phyloP scores from a whole-genome alignment of 192 early-diverging fungal species.

The Thoreauomyces humboldtii region DNA sequence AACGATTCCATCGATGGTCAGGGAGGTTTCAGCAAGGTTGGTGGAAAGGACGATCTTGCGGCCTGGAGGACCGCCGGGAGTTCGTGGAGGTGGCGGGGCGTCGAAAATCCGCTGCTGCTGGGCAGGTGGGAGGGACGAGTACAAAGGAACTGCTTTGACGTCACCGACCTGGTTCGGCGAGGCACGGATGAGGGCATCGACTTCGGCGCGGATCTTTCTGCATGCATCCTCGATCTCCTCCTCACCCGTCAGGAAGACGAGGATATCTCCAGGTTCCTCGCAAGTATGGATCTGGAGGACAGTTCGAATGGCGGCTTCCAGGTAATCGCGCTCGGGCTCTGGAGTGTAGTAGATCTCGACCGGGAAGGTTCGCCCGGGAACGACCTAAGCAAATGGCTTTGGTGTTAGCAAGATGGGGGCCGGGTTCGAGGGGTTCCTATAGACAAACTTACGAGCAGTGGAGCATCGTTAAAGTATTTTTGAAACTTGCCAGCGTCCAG shows the following conservation, averaged over 20 bases:
- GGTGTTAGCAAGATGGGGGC: too few species aligned
- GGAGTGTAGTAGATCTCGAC: conserved; percentile 98
- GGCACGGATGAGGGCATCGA: conserved; percentile 48
- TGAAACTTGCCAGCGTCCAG: conserved; percentile 99
- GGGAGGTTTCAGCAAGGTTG: conserved; percentile 95
- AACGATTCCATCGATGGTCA: conserved; percentile 98
- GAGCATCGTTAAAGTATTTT: conserved; percentile 95
- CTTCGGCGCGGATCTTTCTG: conserved; percentile 72
- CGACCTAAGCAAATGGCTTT: too few species aligned
- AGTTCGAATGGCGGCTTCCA: conserved; percentile 94
- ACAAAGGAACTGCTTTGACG: conserved; percentile 84
- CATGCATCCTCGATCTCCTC: conserved; percentile 99
- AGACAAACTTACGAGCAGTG: conserved; percentile 74
- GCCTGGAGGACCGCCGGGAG: conserved; percentile 78
- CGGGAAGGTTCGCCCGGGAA: conserved; percentile 97
- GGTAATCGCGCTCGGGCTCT: conserved; percentile 94
- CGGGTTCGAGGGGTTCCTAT: background rate
- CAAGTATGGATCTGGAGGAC: conserved; percentile 91
- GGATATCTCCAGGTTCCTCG: conserved; percentile 93
- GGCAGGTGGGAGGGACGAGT: conserved; percentile 87
- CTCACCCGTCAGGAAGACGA: conserved; percentile 97
- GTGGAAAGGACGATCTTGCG: conserved; percentile 96
- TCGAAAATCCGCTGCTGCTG: conserved; percentile 94
- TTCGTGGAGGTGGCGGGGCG: conserved; percentile 76
- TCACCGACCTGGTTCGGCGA: conserved; percentile 72